phyloP scores from a whole-genome alignment of 768 basidiomycete species.

The Suillus clintonianus region DNA sequence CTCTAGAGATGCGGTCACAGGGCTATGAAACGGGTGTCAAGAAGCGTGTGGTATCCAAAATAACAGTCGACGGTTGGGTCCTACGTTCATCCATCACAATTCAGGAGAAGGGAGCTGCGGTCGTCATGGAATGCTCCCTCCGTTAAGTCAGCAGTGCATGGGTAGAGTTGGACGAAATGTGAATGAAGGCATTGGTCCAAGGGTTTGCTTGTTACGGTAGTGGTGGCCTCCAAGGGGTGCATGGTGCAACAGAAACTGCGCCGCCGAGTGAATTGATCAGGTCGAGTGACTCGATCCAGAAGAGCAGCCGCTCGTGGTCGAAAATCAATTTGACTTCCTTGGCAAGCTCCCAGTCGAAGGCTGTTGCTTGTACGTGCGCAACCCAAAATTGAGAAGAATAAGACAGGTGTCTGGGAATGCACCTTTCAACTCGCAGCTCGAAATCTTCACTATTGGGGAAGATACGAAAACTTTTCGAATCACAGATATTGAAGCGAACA shows the following conservation, averaged over 20 bases:
- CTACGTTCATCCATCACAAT: no score
- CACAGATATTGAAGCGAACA: slow-evolving; percentile 38
- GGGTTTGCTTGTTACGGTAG: no score
- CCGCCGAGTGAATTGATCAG: not conserved
- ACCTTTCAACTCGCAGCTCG: not conserved
- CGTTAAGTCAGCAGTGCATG: no score
- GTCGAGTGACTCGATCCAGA: not conserved
- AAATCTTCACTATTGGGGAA: slow-evolving; percentile 27
- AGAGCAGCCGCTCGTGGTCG: slow-evolving; percentile 6
- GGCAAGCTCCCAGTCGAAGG: not conserved
- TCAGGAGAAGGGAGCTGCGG: no score
- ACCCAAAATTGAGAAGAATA: slow-evolving; percentile 14
- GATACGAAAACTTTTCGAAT: slow-evolving; percentile 30
- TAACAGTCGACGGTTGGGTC: no score
- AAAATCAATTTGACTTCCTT: not conserved
- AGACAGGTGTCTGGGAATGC: slow-evolving; percentile 4
- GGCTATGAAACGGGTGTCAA: no score
- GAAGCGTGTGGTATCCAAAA: no score
- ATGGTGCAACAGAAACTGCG: not conserved
- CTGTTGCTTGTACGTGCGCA: slow-evolving; percentile 4
- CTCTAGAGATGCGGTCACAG: no score
- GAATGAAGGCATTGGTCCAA: not conserved
- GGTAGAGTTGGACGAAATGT: no score
- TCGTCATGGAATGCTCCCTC: no score
- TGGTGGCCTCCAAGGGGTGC: no score